Percentiles rank a stretch among this genome's conserved stretches.
Conservation (phyloP, 1,139 yeast genomes). For the Geotrichum klebahnii region DNA sequence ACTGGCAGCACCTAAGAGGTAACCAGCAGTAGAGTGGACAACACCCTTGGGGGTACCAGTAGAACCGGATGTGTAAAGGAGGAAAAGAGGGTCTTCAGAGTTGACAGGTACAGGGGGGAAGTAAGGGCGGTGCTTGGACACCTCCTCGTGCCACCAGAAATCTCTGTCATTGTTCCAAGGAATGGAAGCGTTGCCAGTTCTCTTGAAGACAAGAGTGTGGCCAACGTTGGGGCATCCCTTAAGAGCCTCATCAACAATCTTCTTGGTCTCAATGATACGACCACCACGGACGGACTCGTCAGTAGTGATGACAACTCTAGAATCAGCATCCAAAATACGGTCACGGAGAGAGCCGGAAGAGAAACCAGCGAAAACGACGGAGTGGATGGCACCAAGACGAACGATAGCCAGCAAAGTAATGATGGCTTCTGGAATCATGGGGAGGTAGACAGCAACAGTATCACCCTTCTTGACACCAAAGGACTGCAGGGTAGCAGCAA, state of each 20-base stretch:
- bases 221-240: slow-evolving; percentile 63
- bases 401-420: slow-evolving; percentile 68
- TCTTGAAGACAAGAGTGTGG: slow-evolving; percentile 65
- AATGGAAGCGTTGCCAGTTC: slow-evolving; percentile 66
- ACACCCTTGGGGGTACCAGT: slow-evolving; percentile 70
- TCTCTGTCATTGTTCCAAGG: slow-evolving; percentile 63
- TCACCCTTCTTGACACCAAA: slow-evolving; percentile 77
- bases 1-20: slow-evolving; percentile 63
- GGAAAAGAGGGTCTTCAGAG: slow-evolving; percentile 60
- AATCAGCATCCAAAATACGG: slow-evolving; percentile 72
- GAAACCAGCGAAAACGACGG: slow-evolving; percentile 82
- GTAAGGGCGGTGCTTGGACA: slow-evolving; percentile 61
- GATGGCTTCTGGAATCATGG: slow-evolving; percentile 82
- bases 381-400: slow-evolving; percentile 77
- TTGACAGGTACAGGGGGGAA: slow-evolving; percentile 58
- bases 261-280: slow-evolving; percentile 74
- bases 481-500: slow-evolving; percentile 38
- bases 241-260: slow-evolving; percentile 77
- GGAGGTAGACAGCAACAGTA: slow-evolving; percentile 79
- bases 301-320: slow-evolving; percentile 68
- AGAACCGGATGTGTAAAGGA: slow-evolving; percentile 64
- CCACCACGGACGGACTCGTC: slow-evolving; percentile 84
- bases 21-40: slow-evolving; percentile 76
- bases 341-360: slow-evolving; percentile 73
- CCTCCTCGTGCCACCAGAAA: slow-evolving; percentile 78